Evolutionary conservation across 129 eudicot species (phyloP).

Genomic region (Artemisia argyi): DNA sequence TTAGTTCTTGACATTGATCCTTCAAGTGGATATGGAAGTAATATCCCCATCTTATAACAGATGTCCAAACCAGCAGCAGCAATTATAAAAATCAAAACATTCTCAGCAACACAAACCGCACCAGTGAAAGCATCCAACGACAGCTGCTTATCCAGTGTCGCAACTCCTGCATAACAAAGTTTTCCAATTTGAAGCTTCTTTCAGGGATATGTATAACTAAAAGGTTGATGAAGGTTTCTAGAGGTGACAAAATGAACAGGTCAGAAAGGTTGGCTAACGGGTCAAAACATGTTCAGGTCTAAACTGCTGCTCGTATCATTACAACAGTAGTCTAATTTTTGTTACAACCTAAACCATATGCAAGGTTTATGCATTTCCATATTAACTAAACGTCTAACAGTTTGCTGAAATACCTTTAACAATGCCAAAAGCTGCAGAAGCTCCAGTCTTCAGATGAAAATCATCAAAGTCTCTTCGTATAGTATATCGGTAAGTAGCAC

Average conservation of each 20-base stretch:
- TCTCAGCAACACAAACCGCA: constrained; percentile 64
- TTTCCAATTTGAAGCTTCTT: background rate
- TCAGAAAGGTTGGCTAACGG: background rate
- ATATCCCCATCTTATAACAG: constrained; percentile 63
- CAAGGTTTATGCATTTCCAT: background rate
- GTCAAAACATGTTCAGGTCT: background rate
- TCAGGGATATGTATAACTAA: background rate
- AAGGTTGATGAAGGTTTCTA: background rate
- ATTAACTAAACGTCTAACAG: background rate
- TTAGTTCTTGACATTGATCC: constrained; percentile 36
- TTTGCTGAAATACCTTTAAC: constrained; percentile 66
- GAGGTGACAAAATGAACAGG: background rate
- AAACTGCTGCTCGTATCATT: background rate
- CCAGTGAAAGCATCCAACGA: constrained; percentile 65
- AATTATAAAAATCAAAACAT: constrained; percentile 63
- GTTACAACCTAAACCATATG: too few species aligned
- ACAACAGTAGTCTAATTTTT: background rate
- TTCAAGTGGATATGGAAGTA: constrained; percentile 80
- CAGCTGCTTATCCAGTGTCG: constrained; percentile 58
- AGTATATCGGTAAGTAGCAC: constrained; percentile 82
- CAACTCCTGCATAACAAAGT: constrained; percentile 64
- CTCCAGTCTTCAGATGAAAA: constrained; percentile 76
- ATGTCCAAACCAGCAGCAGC: constrained; percentile 85
- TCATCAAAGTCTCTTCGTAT: constrained; percentile 82
- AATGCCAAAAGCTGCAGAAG: constrained; percentile 86